Evolutionary conservation across 257 asterid genomes (phyloP).

Genomic region (Osmanthus fragrans): DNA sequence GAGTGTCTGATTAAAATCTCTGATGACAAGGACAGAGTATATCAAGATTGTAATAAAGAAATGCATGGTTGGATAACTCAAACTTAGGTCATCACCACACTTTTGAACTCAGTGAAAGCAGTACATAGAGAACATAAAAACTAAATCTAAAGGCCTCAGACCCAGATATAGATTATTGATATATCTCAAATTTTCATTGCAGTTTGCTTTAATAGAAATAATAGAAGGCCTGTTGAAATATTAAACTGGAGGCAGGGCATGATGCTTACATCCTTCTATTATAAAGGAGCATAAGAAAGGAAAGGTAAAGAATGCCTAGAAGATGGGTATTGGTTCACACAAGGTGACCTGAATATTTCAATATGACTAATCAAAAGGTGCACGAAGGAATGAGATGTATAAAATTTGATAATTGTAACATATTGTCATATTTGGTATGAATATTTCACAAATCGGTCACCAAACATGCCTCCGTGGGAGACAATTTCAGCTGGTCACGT

Average conservation of each 20-base stretch:
- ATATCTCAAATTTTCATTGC: background rate
- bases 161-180: background rate
- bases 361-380: background rate
- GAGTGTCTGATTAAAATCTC: conserved; percentile 3
- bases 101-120: conserved; percentile 9
- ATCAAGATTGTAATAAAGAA: background rate
- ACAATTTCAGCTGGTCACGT: background rate
- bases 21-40: background rate
- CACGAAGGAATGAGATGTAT: background rate
- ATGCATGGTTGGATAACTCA: background rate
- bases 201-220: background rate
- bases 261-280: background rate
- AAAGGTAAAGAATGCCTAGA: conserved; percentile 3
- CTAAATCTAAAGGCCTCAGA: background rate
- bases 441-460: background rate
- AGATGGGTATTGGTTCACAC: background rate
- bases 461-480: background rate
- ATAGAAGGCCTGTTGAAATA: conserved; percentile 6
- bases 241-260: background rate
- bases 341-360: background rate
- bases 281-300: background rate
- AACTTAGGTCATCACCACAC: conserved; percentile 7
- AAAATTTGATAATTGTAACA: background rate
- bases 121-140: background rate
- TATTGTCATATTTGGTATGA: background rate